Percentiles rank a stretch among this genome's conserved stretches.
phyloP scores from a whole-genome alignment of 805 yeast genomes.

The Yarrowia keelungensis region DNA sequence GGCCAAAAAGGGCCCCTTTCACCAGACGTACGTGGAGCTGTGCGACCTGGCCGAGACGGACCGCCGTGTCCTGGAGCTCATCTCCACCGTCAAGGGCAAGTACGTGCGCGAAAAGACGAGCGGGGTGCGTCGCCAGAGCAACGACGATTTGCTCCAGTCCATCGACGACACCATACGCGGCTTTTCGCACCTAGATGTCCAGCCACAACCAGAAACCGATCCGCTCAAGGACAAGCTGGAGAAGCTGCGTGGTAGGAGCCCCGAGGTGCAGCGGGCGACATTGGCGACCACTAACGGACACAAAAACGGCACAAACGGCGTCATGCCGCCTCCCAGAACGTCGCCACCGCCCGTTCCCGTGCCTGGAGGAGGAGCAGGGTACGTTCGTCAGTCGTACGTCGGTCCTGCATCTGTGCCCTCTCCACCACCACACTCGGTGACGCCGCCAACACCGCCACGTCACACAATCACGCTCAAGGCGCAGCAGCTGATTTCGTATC shows the following conservation, averaged over 20 bases:
- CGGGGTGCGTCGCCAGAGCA: constrained; percentile 8
- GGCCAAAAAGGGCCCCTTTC: constrained; percentile 42
- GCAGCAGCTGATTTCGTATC: constrained; percentile 12
- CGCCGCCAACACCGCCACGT: constrained; percentile 16
- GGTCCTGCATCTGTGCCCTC: constrained; percentile 15
- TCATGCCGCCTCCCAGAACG: not conserved
- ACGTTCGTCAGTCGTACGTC: not conserved
- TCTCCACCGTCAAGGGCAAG: constrained; percentile 35
- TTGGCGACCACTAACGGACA: not conserved
- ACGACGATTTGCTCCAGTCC: constrained; percentile 18
- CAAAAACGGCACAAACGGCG: not conserved
- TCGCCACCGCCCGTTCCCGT: constrained; percentile 22
- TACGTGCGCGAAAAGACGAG: constrained; percentile 13
- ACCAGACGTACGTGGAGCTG: constrained; percentile 42
- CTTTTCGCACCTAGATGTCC: constrained; percentile 10
- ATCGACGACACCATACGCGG: constrained; percentile 32
- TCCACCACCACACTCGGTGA: constrained; percentile 1
- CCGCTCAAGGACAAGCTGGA: constrained; percentile 33
- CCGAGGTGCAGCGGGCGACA: constrained; percentile 31
- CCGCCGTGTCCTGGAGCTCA: constrained; percentile 24
- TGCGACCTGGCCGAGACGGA: constrained; percentile 31
- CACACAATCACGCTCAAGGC: constrained; percentile 21
- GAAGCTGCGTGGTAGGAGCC: constrained; percentile 33
- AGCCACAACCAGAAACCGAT: not conserved
- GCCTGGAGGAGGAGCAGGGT: not conserved